A percentile compares a stretch with the other conserved stretches of the same genome.
Evolutionary conservation across 2,329 filamentous ascomycete species (phyloP).

Genomic region (Diaporthe sp.): DNA sequence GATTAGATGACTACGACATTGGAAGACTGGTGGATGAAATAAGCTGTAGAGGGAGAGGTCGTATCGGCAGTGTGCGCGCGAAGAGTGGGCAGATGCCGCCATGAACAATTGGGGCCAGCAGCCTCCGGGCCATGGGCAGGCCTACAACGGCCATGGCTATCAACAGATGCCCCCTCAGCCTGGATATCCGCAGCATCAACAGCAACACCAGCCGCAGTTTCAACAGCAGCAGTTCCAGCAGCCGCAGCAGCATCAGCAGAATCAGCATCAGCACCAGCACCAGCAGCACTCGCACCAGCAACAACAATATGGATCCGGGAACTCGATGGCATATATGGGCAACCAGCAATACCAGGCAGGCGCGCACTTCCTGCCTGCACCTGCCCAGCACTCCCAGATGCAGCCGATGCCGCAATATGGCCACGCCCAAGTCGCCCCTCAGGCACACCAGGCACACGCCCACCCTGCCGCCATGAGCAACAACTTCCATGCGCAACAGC

Average conservation of each 20-base stretch:
- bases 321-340: constrained; percentile 38
- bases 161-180: constrained; percentile 35
- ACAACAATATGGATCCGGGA: constrained; percentile 40
- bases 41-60: background rate
- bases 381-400: constrained; percentile 44
- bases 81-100: constrained; percentile 35
- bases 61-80: constrained; percentile 20
- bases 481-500: constrained; percentile 44
- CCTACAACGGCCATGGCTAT: constrained; percentile 37
- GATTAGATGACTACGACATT: constrained; percentile 13
- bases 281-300: constrained; percentile 46
- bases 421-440: constrained; percentile 44
- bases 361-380: constrained; percentile 40
- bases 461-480: constrained; percentile 43
- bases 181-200: constrained; percentile 42
- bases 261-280: constrained; percentile 45
- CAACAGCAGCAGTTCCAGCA: constrained; percentile 38
- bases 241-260: constrained; percentile 46
- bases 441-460: constrained; percentile 45
- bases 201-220: constrained; percentile 41
- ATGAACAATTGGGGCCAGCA: constrained; percentile 41
- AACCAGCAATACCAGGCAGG: constrained; percentile 43
- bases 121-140: constrained; percentile 35
- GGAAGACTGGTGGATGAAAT: background rate
- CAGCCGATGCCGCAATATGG: constrained; percentile 42